Evolutionary conservation across 495 filamentous ascomycete genomes (phyloP).

Genomic region (Penicillium robsamsonii): DNA sequence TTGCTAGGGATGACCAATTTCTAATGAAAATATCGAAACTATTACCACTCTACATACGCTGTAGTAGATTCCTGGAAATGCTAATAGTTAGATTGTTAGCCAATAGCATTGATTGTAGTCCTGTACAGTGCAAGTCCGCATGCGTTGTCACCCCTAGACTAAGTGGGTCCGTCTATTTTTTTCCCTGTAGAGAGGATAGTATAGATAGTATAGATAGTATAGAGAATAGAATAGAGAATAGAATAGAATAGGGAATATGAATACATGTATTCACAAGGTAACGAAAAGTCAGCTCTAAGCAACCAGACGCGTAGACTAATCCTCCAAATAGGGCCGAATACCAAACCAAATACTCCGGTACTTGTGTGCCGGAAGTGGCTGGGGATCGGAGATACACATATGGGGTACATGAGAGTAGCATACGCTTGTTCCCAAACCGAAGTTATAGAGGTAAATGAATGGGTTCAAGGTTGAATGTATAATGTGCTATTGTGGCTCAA

Average conservation of each 20-base stretch:
- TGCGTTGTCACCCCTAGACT: background rate
- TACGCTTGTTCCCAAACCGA: background rate
- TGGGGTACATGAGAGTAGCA: background rate
- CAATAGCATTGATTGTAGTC: background rate
- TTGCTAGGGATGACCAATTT: background rate
- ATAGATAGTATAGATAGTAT: background rate
- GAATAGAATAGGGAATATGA: background rate
- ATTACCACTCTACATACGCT: no score
- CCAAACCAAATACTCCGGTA: slow-evolving; percentile 1
- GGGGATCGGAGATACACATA: slow-evolving; percentile 4
- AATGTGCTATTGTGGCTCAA: background rate
- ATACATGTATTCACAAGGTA: background rate
- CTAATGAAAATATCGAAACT: no score
- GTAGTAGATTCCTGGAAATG: background rate
- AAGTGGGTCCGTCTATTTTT: slow-evolving; percentile 5
- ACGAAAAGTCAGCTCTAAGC: background rate
- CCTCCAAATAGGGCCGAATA: background rate
- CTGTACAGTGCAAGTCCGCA: background rate
- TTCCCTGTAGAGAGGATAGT: background rate
- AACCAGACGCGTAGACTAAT: background rate
- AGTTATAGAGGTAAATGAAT: background rate
- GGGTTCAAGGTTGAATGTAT: background rate
- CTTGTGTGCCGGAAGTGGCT: slow-evolving; percentile 8
- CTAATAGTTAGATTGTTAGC: background rate
- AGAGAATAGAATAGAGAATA: background rate